Conservation (phyloP, 202 grass and related monocot species). For the Setaria italica region DNA sequence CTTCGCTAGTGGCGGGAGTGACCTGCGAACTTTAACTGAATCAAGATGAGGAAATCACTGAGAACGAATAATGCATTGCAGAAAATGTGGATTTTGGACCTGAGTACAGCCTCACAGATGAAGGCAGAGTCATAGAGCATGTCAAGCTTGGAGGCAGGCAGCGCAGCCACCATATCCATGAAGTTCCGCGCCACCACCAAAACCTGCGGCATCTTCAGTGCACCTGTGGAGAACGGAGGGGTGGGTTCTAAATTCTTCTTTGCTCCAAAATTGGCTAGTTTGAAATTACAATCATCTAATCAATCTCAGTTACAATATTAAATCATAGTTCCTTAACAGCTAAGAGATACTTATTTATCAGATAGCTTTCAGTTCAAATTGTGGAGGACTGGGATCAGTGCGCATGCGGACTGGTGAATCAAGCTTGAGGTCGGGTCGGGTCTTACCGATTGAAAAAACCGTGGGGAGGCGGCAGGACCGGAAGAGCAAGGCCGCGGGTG, state of each 20-base stretch:
- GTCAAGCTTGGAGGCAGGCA: slow-evolving; percentile 78
- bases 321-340: no score
- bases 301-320: neutral
- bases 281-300: neutral
- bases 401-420: no score
- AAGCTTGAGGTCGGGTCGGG: no score
- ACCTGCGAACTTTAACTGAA: slow-evolving; percentile 47
- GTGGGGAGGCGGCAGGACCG: no score
- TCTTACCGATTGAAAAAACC: no score
- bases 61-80: neutral
- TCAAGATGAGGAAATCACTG: neutral
- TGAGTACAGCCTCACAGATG: slow-evolving; percentile 93
- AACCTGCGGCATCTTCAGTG: slow-evolving; percentile 76
- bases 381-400: no score
- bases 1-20: slow-evolving; percentile 84
- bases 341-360: no score
- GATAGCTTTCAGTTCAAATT: no score
- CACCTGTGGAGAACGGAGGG: neutral
- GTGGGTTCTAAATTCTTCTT: neutral
- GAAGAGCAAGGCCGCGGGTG: no score
- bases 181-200: slow-evolving; percentile 88
- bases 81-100: slow-evolving; percentile 33
- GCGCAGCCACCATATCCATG: slow-evolving; percentile 91
- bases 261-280: neutral
- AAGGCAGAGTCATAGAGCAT: slow-evolving; percentile 87